Base-by-base conservation (phyloP, 805 yeast genomes). In the Zygoascus ofunaensis region DNA sequence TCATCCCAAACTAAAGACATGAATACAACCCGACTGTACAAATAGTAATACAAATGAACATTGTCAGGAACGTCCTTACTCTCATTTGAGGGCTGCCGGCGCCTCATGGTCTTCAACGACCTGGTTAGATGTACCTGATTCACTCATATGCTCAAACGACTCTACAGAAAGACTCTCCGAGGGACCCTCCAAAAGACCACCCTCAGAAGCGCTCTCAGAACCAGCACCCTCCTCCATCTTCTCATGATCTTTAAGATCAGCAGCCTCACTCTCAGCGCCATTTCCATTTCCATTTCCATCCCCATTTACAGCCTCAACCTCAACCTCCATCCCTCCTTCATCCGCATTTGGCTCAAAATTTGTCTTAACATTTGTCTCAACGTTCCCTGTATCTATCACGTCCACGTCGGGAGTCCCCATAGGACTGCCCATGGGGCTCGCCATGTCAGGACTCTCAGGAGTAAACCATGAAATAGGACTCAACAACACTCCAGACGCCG, bases 401-500 rank as follows among this genome's bases (percentile, higher is more conserved):
- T 37, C 41, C 5, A 37, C 33, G 17, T 14, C 33, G 12, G 41
- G 33, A 14, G 4, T 4, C 5, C 41, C 41, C 10, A 26, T 37
- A 26, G 18, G 14, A 4, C 7, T 24, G 14, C 21, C 21, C 19
- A 15, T 23, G 2, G 39, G 18, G 14, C n/a, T 26, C 7, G 7
- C 12, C 30, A 12, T 12, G 12, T 26, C 12, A 7, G 30, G 10
- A 26, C 12, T 26, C 10, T 26, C 30, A 8, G 30, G 10, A 26
- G 7, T 42, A 21, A 53, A 50, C 55, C 58, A 51, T 12, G 49
- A 35, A 23, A 51, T 51, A 34, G 50, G 48, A 10, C 60, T 49
- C 46, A 57, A 44, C n/a, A 44, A 43, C 2, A 53, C 50, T 10
- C 39, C 50, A 20, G 54, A 52, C n/a, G 48, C 53, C 7, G 44